Base-by-base conservation (phyloP, 768 basidiomycete species). In the Pulveroboletus sp. region DNA sequence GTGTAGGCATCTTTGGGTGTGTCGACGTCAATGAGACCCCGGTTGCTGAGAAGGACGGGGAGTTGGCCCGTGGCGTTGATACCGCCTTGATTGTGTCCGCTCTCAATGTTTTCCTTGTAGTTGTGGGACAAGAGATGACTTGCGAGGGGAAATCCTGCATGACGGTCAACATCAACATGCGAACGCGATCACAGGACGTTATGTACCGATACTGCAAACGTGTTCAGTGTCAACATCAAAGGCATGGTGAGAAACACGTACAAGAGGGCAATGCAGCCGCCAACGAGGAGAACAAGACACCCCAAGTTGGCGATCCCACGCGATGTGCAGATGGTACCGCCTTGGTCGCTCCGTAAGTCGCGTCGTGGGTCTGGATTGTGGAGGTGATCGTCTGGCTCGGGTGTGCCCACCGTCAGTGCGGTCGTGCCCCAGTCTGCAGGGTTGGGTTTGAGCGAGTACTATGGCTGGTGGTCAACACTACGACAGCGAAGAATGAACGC, bases 51-150 rank as follows among this genome's bases (percentile, higher is more conserved):
- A 12, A 77, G 69, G 29, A 54, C 24, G n/a, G 67, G 74, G 47
- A 72, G 75, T 65, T 92, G 88, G 1, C 90, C 87, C 0, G 81
- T 78, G 3, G 80, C 74, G 52, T 91, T 91, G 58, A 78, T 81
- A 2, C 87, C 88, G 3, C 89, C 88, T 6, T 90, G 67, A 57
- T 87, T 87, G 69, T 84, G 90, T 9, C 77, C 86, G 2, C 81
- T 71, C 20, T 65, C 76, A 0, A 71, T 72, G 37, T 74, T 55
- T 39, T 48, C 75, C 34, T 57, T 67, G 45, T 64, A 69, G n/a
- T 57, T 67, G 45, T 64, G 70, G n/a, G 61, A 64, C 17, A 71
- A 51, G 43, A 81, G 68, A 52, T 80, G 75, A 17, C 65, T 73
- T 23, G 76, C 59, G 20, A 84, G 58, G 6, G 83, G 82, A 52